Evolutionary conservation across 2,329 filamentous ascomycete genomes (phyloP), one percentile per base, ranked within the genome.

Genomic region (Arthrobotrys entomopaga): DNA sequence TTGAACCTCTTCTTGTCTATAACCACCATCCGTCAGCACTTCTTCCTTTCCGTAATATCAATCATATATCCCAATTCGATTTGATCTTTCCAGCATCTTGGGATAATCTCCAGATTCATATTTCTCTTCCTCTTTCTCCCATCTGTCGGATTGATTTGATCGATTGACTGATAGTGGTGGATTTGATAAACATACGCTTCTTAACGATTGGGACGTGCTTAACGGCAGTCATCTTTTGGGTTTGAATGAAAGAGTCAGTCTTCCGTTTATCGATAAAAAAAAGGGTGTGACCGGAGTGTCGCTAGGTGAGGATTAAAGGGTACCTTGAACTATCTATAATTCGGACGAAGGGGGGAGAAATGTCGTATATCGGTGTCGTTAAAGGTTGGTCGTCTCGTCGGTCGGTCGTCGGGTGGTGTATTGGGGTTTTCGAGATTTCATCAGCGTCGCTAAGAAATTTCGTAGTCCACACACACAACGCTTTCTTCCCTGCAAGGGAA

Each of bases 151-250:
- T 61, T 46, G 29, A 13, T 42, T 58, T 50, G 29, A 58, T 48
- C 76, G 65, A 60, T 78, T 64, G 67, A 75, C 66, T 72, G 59
- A 42, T 56, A 52, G 63, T 49, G 63, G 80, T 82, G 52, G 16
- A 22, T n/a, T 6, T 19, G 16, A 34, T 54, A 19, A 57, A 93
- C 92, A 83, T 94, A 96, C 93, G 93, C 93, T 99, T 99, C 92
- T 99, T 99, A 83, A 99, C 92, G 89, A 99, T 99, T 83, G 93
- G 90, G 84, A 98, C 89, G 86, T 98, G 95, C 89, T 96, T 96
- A 91, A 94, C 91, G 90, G 93, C 89, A 88, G 94, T 93, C 95
- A 98, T 98, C 93, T 94, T 57, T 54, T 11, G 11, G 11, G 22
- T 77, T 79, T 78, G 52, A 42, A 40, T 7, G 19, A 22, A 26